Conservation (phyloP, 257 asterid species). For the Fraxinus anomala region DNA sequence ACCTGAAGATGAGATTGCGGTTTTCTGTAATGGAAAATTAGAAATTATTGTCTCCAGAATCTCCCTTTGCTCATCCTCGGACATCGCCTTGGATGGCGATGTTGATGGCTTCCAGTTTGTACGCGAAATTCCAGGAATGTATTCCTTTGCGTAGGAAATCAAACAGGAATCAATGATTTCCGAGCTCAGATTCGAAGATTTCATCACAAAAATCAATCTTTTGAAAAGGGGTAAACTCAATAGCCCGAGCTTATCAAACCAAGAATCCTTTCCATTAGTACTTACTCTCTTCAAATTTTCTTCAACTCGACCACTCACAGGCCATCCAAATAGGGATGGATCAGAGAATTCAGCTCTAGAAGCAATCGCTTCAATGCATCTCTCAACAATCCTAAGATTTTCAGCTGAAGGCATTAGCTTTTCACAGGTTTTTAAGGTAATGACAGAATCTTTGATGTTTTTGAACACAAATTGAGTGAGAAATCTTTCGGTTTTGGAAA, state of each 20-base stretch:
- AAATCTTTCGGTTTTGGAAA: conserved; percentile 63
- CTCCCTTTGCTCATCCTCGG: conserved; percentile 83
- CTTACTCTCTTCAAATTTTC: conserved; percentile 32
- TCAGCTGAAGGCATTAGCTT: conserved; percentile 63
- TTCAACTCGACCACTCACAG: conserved; percentile 47
- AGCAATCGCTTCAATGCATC: conserved; percentile 71
- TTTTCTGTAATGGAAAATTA: conserved; percentile 58
- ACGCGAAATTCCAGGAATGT: conserved; percentile 81
- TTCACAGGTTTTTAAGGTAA: conserved; percentile 57
- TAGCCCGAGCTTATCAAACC: conserved; percentile 73
- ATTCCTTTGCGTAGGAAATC: conserved; percentile 68
- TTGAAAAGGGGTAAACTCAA: conserved; percentile 59
- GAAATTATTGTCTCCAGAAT: conserved; percentile 68
- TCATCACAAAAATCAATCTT: conserved; percentile 70
- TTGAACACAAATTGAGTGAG: conserved; percentile 56
- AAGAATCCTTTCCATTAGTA: conserved; percentile 39
- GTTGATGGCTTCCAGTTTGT: conserved; percentile 52
- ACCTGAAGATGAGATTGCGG: conserved; percentile 42
- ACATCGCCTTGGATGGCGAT: conserved; percentile 46
- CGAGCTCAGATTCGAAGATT: conserved; percentile 52
- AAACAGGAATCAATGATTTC: conserved; percentile 82
- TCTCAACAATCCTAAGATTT: conserved; percentile 58
- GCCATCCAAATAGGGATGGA: conserved; percentile 93
- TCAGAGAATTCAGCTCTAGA: conserved; percentile 63
- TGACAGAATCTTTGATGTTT: conserved; percentile 54